Evolutionary conservation across 1,139 yeast species (phyloP), one percentile per base, ranked within the genome.

Genomic region (Petasospora fabianii): DNA sequence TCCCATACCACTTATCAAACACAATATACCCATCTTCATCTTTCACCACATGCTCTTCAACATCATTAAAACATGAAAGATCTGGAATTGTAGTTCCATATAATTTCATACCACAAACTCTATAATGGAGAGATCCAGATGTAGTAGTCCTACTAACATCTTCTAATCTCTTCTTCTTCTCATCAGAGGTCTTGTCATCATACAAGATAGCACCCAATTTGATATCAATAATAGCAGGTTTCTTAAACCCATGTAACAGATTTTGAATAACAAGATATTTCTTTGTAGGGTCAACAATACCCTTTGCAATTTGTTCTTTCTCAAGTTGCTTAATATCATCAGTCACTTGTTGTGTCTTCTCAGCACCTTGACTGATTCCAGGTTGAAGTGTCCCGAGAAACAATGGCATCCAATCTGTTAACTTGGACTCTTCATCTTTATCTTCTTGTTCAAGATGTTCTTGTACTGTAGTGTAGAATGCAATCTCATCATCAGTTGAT

Each of bases 81-180:
- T 42, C 38, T 13, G 52, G 51, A 1, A 44, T 1, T 14, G 49
- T 35, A 29, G 48, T 56, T 32, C 61, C 56, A 48, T 62, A 70
- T 3, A 83, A 61, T 51, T 81, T 82, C 95, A 92, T 85, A 0
- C 98, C 98, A 51, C 97, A 90, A 2, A 92, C 74, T 43, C 98
- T 66, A 48, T 83, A 78, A 16, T 77, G 72, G 15, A 85, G 65
- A 2, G 80, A 64, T 0, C 97, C 96, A 38, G 94, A 82, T 1
- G 97, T 92, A 2, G 97, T 90, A 0, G 67, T 48, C 1, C 62
- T 57, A 31, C 94, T 73, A 0, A 92, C 97, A 29, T 69, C 60
- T 24, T 64, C 66, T 52, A 92, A 63, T 30, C 97, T 59, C 31
- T 63, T 64, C 14, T 64, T 68, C 55, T 92, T 92, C 24, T 79